Evolutionary conservation across 2,329 filamentous ascomycete species (phyloP), one percentile per base, ranked within the genome.

Genomic region (Albophoma yamanashiensis): DNA sequence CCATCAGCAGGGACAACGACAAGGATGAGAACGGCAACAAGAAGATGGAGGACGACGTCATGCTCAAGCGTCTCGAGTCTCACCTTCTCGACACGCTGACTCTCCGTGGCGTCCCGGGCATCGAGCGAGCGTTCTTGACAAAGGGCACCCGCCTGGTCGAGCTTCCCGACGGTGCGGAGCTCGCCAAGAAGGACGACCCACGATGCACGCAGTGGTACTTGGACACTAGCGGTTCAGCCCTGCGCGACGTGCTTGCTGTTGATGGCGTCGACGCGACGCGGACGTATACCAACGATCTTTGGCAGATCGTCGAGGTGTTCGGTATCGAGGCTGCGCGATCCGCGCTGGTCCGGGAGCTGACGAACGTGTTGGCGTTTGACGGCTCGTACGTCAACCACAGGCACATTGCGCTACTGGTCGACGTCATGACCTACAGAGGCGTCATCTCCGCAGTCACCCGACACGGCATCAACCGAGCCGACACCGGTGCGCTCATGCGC

Each of bases 331-430:
- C 92, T 65, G 92, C 92, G 62, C 89, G 94, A 69, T 86, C 89
- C 56, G 89, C 92, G 59, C 81, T 99, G 61, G 86, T 96, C 66
- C 87, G 89, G 63, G 95, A 99, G 73, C 76, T 99, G 80, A 91
- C 89, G 38, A 87, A 91, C 69, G 94, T 99, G 71, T 78, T 99
- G 78, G 92, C 94, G 34, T 99, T 99, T 72, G 94, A 97, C 72
- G 95, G 95, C 83, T 97, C 94, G 17, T 99, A 99, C 73, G 94
- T 99, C 82, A 99, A 99, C 74, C 92, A 97, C 77, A 92, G 94
- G 69, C 94, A 99, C 79, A 86, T 99, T 79, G 90, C 92, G 56
- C 85, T 99, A 42, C 82, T 99, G 58, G 92, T 95, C 65, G 94
- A 99, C 77, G 91, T 99, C 64, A 99, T 99, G 94, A 97, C 92